Evolutionary conservation across 345 rosid species (phyloP), one percentile per base, ranked within the genome.

Genomic region (Clausena lansium): DNA sequence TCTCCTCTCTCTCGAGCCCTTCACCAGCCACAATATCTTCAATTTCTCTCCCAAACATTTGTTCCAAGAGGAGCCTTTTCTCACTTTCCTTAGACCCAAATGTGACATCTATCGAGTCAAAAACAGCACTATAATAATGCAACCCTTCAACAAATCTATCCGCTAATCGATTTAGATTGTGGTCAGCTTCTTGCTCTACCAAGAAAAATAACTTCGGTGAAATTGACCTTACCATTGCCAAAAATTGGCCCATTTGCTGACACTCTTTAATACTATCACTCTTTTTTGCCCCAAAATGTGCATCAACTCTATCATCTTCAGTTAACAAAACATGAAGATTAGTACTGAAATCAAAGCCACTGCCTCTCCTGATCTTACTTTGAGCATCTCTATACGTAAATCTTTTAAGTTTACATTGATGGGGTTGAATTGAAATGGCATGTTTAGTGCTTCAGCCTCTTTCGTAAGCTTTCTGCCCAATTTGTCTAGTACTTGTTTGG

Each of bases 1-100:
- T 86, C 82, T 85, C 86, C 60, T 69, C 72, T 69, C 92, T 81
- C 70, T 88, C 92, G 25, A 82, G 45, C 32, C 92, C 94, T 61
- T 90, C 90, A 33, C 84, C 80, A 0, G 89, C 87, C 52, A 90
- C 83, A 7, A 88, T 86, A 35, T 88, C 80, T 79, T 86, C 89
- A 0, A 88, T 86, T 61, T 90, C 89, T 71, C 82, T 82, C 54
- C 91, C 92, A 11, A 86, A 80, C 86, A 84, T 87, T 70, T 88
- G 89, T 80, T 88, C 94, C 39, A 87, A 57, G 24, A 76, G 54
- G 10, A 75, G 38, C 10, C 87, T 84, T 36, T 86, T 91, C 75
- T 68, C 77, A 0, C 73, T 50, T 0, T 57, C 54, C 38, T 9
- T 11, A 3, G 65, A 24, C 47, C 84, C 81, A 4, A 76, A 83